Evolutionary conservation across 2,329 filamentous ascomycete species (phyloP), one percentile per base, ranked within the genome.

Genomic region (Dryadomyces quercus-mongolicae): DNA sequence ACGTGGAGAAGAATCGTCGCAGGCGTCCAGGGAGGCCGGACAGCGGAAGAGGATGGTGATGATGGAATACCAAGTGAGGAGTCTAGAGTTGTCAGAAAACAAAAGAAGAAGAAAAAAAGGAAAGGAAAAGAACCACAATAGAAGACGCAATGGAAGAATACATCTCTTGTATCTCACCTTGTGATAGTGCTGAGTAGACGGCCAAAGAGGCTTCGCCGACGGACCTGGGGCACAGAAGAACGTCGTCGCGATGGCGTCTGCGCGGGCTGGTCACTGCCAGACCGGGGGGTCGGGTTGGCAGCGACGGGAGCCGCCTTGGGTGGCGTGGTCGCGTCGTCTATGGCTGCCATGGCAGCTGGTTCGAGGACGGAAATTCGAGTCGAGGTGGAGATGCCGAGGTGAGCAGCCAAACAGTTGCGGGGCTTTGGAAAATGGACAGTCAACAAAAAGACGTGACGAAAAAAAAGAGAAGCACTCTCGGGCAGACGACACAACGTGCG

Each of bases 21-120:
- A 80, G 25, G 81, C 76, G 31, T 84, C 78, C 57, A 84, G 70
- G 9, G 80, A 81, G 3, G 82, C 74, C 13, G 92, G 92, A 67
- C 92, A 98, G 57, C 85, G 81, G 67, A 98, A 86, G 56, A 92
- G 70, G 54, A 93, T 72, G 22, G 86, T 93, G 57, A 90, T 68
- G 59, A 97, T 82, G 40, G 84, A 78, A 67, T 93, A 95, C 92
- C 92, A 98, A 20, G 88, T 85, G 55, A 84, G 68, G 47, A 96
- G 68, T 63, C 92, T 92, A 52, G n/a, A 3, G 13, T 12, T 10
- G 12, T 38, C 18, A 51, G 40, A 36, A 21, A 10, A n/a, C 6
- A 36, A n/a, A 16, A 6, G 48, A 38, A 16, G 2, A 5, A 9
- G 49, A 13, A 31, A 21, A 7, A 31, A 21, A 18, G 2, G 8